Conservation (phyloP, 345 rosid species). For the Rhodomyrtus tomentosa region DNA sequence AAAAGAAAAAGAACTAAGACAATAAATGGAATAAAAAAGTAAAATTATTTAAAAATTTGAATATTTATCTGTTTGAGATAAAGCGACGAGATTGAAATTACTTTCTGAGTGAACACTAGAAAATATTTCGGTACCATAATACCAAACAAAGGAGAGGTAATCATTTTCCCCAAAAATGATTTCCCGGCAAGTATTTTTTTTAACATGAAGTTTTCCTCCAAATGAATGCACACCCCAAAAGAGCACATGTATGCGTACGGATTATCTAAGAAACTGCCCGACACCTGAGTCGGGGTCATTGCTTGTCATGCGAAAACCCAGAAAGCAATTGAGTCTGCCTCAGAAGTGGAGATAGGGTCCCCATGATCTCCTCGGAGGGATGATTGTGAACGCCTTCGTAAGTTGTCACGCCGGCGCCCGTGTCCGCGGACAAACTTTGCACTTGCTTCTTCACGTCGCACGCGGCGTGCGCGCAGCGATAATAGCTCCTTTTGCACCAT, state of each 20-base stretch:
- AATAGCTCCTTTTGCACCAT: slow-evolving; percentile 10
- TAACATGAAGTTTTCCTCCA: no score
- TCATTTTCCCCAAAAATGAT: no score
- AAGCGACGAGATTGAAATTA: no score
- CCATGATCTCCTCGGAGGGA: slow-evolving; percentile 22
- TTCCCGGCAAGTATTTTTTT: no score
- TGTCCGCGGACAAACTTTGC: slow-evolving; percentile 18
- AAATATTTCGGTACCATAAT: no score
- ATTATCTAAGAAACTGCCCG: not conserved
- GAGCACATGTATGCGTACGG: not conserved
- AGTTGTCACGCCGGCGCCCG: slow-evolving; percentile 20
- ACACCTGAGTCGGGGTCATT: not conserved
- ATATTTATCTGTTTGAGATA: no score
- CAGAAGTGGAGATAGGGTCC: slow-evolving; percentile 18
- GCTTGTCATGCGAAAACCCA: not conserved
- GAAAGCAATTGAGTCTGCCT: slow-evolving; percentile 21
- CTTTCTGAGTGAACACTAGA: no score
- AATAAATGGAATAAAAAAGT: no score
- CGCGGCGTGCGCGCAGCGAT: slow-evolving; percentile 15
- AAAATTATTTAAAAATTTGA: no score
- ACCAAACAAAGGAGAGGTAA: no score
- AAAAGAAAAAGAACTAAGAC: no score
- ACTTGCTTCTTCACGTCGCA: slow-evolving; percentile 30
- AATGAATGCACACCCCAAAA: no score
- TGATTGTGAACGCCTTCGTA: slow-evolving; percentile 25